A percentile compares a stretch with the other conserved stretches of the same genome.
Evolutionary conservation across 306 rosid genomes (phyloP).

Genomic region (Corylus heterophylla): DNA sequence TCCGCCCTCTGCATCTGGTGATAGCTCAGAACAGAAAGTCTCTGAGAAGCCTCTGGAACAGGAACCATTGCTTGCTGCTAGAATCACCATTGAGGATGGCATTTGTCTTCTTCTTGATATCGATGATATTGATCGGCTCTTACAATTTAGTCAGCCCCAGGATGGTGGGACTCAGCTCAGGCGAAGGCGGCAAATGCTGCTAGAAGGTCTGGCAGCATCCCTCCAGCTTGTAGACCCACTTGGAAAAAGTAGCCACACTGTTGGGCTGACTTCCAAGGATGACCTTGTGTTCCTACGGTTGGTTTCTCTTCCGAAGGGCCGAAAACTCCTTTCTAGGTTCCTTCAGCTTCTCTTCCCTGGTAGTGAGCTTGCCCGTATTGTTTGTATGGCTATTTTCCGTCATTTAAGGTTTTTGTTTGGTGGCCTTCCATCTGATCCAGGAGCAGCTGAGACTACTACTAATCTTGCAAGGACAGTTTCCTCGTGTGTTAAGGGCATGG

Average conservation of each 20-base stretch:
- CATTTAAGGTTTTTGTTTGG: constrained; percentile 60
- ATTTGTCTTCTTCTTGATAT: constrained; percentile 59
- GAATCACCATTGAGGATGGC: constrained; percentile 54
- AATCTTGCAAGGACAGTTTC: constrained; percentile 45
- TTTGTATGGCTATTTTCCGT: constrained; percentile 56
- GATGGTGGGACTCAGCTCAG: constrained; percentile 59
- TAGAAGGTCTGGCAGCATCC: constrained; percentile 58
- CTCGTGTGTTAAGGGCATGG: constrained; percentile 49
- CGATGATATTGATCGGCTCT: constrained; percentile 53
- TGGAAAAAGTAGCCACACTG: constrained; percentile 47
- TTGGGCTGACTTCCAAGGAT: constrained; percentile 52
- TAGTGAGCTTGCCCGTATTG: constrained; percentile 53
- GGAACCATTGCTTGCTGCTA: constrained; percentile 57
- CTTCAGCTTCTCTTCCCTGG: constrained; percentile 57
- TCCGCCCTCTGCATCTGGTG: constrained; percentile 36
- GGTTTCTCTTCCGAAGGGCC: constrained; percentile 50
- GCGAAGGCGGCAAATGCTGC: constrained; percentile 50
- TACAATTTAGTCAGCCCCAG: constrained; percentile 42
- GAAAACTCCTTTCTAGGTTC: constrained; percentile 50
- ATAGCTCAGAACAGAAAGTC: constrained; percentile 40
- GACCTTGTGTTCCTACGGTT: constrained; percentile 52
- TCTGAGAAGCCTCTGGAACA: constrained; percentile 56
- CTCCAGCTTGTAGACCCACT: constrained; percentile 59
- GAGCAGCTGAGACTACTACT: constrained; percentile 45
- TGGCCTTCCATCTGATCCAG: constrained; percentile 47